A percentile compares a stretch with the other conserved stretches of the same genome.
Evolutionary conservation across 2,329 filamentous ascomycete genomes (phyloP).

Genomic region (Eutypa lata): DNA sequence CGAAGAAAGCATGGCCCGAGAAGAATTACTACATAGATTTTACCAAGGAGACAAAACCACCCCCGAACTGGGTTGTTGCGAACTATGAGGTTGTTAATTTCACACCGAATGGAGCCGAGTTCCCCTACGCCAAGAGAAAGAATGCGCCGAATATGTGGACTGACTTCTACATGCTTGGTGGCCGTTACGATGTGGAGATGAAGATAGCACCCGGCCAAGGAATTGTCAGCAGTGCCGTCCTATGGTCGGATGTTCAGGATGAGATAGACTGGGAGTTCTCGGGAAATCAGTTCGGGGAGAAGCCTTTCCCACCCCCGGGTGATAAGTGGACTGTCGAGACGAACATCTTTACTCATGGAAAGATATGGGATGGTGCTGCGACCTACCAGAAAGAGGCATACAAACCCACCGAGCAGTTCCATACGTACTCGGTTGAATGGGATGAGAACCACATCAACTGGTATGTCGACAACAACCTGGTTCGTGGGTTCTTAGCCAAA

Average conservation of each 20-base stretch:
- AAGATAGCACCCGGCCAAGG: constrained; percentile 29
- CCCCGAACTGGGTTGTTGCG: constrained; percentile 23
- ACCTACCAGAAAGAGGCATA: constrained; percentile 22
- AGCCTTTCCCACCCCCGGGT: constrained; percentile 26
- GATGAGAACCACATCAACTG: constrained; percentile 25
- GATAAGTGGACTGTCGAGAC: constrained; percentile 24
- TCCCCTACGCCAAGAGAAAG: constrained; percentile 24
- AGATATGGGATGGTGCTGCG: constrained; percentile 28
- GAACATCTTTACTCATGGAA: constrained; percentile 24
- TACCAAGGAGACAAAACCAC: constrained; percentile 21
- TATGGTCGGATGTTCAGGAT: constrained; percentile 30
- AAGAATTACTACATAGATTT: constrained; percentile 29
- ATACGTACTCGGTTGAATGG: constrained; percentile 32
- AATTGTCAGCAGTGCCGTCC: constrained; percentile 23
- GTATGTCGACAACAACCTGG: constrained; percentile 26
- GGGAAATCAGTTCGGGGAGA: constrained; percentile 27
- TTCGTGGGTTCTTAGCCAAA: constrained; percentile 21
- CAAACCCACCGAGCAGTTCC: constrained; percentile 26
- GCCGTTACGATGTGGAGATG: constrained; percentile 29
- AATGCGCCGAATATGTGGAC: constrained; percentile 30
- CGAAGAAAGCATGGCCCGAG: constrained; percentile 23
- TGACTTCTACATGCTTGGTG: constrained; percentile 30
- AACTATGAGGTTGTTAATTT: constrained; percentile 23
- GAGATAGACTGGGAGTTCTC: constrained; percentile 32
- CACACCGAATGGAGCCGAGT: constrained; percentile 24